Evolutionary conservation across 2,329 filamentous ascomycete genomes (phyloP).

Genomic region (Epichloe glyceriae): DNA sequence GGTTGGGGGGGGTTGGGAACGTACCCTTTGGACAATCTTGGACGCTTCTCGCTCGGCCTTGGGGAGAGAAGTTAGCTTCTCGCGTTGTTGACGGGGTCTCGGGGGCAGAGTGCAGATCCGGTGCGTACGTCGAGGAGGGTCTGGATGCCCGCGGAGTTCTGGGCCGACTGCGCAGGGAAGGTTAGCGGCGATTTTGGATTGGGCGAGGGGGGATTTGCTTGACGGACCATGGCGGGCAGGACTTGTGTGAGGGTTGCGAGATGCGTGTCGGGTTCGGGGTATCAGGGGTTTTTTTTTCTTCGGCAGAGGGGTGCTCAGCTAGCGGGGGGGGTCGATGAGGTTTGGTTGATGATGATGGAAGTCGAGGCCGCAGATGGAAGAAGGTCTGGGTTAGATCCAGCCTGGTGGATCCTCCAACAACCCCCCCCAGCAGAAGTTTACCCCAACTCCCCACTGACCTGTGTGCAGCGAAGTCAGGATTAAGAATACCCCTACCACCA

Average conservation of each 20-base stretch:
- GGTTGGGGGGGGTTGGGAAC: too few species aligned
- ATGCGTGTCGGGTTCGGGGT: neutral
- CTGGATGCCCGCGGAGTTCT: slow-evolving; percentile 97
- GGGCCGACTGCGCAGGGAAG: slow-evolving; percentile 60
- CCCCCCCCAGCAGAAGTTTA: too few species aligned
- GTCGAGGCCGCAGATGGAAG: too few species aligned
- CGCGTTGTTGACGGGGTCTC: too few species aligned
- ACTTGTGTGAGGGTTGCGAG: neutral
- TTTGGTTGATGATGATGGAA: too few species aligned
- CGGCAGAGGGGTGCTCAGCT: too few species aligned
- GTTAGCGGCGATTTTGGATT: neutral
- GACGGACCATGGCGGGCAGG: slow-evolving; percentile 7
- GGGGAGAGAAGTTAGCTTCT: slow-evolving; percentile 1
- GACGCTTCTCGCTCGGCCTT: slow-evolving; percentile 96
- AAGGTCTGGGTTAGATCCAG: neutral
- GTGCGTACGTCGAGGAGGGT: slow-evolving; percentile 87
- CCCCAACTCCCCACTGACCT: neutral
- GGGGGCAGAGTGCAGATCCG: neutral
- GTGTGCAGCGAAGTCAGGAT: too few species aligned
- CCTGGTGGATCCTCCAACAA: neutral
- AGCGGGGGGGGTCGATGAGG: too few species aligned
- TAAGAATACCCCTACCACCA: too few species aligned
- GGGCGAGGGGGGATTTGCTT: neutral
- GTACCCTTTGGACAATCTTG: slow-evolving; percentile 95
- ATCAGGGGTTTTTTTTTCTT: too few species aligned